A percentile compares a stretch with the other conserved stretches of the same genome.
These are phyloP conservation scores for Calonectria pteridis DNA, from an alignment of 2,329 filamentous ascomycete species.

Conservation along the genomic window DNA sequence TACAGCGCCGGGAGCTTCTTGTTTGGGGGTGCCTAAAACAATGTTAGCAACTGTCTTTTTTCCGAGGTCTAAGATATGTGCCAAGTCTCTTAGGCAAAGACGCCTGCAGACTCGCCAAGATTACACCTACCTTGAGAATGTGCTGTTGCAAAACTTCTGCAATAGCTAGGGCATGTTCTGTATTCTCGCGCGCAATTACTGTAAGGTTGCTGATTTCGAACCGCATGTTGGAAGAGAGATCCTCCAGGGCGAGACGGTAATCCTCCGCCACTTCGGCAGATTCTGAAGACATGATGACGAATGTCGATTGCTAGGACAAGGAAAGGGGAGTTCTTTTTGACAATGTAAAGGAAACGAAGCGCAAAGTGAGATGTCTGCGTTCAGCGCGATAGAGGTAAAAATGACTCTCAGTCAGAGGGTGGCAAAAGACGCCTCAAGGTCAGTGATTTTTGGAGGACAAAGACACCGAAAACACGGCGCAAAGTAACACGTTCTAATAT, in stretches of 20 bases:
- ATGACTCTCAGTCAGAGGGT: slow-evolving; percentile 21
- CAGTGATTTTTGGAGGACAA: slow-evolving; percentile 25
- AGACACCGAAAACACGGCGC: slow-evolving; percentile 34
- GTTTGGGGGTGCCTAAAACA: slow-evolving; percentile 79
- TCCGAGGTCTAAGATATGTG: background rate
- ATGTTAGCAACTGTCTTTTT: slow-evolving; percentile 52
- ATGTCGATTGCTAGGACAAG: slow-evolving; percentile 30
- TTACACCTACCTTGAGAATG: slow-evolving; percentile 85
- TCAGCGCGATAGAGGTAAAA: slow-evolving; percentile 8
- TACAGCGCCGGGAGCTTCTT: slow-evolving; percentile 97
- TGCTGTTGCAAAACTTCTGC: slow-evolving; percentile 91
- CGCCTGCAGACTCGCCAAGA: background rate
- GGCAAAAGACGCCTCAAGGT: slow-evolving; percentile 25
- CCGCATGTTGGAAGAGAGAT: slow-evolving; percentile 89
- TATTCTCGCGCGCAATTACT: slow-evolving; percentile 97
- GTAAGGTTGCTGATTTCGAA: slow-evolving; percentile 98
- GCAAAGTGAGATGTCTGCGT: slow-evolving; percentile 25
- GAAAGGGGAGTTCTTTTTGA: slow-evolving; percentile 15
- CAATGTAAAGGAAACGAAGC: slow-evolving; percentile 27
- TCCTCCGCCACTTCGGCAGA: slow-evolving; percentile 93
- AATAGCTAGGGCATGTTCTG: slow-evolving; percentile 93
- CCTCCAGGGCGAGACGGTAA: slow-evolving; percentile 92
- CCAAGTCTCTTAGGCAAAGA: background rate
- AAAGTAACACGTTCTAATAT: slow-evolving; percentile 41
- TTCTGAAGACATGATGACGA: slow-evolving; percentile 61